phyloP scores from a whole-genome alignment of 768 basidiomycete genomes.

The Lentinula boryana region DNA sequence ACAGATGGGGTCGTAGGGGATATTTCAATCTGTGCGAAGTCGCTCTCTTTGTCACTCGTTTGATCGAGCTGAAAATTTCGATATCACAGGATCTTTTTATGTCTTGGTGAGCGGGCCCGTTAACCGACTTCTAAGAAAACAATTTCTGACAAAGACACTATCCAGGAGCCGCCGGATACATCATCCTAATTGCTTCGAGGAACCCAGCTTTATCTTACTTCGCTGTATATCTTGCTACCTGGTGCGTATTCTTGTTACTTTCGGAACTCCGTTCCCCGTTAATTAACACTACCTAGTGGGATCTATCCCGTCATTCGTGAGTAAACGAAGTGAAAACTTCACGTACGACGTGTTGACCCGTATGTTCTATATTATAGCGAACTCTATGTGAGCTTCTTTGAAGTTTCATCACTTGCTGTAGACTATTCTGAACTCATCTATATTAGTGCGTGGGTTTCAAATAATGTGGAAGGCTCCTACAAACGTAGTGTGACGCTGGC shows the following conservation, averaged over 20 bases:
- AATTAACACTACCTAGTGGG: conserved; percentile 34
- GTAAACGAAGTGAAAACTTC: conserved; percentile 13
- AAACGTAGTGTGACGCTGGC: conserved; percentile 69
- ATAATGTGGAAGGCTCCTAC: conserved; percentile 72
- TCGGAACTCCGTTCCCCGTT: not conserved
- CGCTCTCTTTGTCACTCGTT: not conserved
- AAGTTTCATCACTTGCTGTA: not conserved
- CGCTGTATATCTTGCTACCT: conserved; percentile 65
- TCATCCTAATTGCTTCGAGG: conserved; percentile 60
- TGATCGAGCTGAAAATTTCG: not conserved
- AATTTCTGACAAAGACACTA: not conserved
- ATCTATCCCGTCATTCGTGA: conserved; percentile 72
- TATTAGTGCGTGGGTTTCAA: conserved; percentile 49
- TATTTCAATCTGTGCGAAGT: conserved; percentile 54
- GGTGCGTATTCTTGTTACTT: conserved; percentile 13
- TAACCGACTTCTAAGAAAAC: not conserved
- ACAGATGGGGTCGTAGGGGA: conserved; percentile 54
- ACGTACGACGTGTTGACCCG: not conserved
- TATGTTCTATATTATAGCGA: conserved; percentile 33
- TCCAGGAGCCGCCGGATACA: conserved; percentile 56
- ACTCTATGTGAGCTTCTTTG: conserved; percentile 38
- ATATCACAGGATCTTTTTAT: conserved; percentile 26
- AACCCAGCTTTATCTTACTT: conserved; percentile 64
- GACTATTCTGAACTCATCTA: not conserved
- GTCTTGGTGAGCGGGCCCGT: conserved; percentile 20